Conservation (phyloP, 768 basidiomycete species). For the Harrya chromipes region DNA sequence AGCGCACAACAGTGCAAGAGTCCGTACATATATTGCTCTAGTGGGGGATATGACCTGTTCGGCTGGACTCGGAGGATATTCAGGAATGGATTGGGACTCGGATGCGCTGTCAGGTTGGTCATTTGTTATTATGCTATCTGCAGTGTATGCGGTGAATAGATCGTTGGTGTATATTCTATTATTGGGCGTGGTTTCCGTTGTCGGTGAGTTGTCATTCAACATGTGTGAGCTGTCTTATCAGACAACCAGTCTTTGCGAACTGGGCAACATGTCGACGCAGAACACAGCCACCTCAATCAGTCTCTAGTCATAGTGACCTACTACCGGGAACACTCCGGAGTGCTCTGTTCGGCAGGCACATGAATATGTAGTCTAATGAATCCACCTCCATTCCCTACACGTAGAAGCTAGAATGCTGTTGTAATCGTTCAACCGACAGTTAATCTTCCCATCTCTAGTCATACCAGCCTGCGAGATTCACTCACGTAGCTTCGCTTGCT, state of each 20-base stretch:
- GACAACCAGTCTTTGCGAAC: constrained; percentile 17
- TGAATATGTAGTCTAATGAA: no score
- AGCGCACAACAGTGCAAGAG: constrained; percentile 64
- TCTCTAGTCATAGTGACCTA: no score
- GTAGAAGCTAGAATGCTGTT: constrained; percentile 35
- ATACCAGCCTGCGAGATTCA: constrained; percentile 43
- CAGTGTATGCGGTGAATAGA: neutral
- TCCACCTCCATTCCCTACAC: constrained; percentile 17
- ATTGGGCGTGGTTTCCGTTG: neutral
- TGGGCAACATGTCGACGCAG: no score
- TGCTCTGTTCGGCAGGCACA: neutral
- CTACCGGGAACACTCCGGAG: no score
- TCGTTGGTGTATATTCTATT: neutral
- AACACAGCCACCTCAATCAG: no score
- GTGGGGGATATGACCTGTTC: constrained; percentile 20
- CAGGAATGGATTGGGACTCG: neutral
- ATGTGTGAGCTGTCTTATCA: constrained; percentile 21
- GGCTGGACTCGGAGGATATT: neutral
- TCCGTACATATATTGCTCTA: constrained; percentile 49
- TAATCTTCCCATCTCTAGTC: constrained; percentile 22
- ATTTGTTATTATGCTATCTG: neutral
- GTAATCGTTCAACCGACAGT: constrained; percentile 13
- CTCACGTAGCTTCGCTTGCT: constrained; percentile 39
- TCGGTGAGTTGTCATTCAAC: neutral
- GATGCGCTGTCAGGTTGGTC: neutral